Base-by-base conservation (phyloP, 164 flowering plant genomes). In the Vitis cinerea region DNA sequence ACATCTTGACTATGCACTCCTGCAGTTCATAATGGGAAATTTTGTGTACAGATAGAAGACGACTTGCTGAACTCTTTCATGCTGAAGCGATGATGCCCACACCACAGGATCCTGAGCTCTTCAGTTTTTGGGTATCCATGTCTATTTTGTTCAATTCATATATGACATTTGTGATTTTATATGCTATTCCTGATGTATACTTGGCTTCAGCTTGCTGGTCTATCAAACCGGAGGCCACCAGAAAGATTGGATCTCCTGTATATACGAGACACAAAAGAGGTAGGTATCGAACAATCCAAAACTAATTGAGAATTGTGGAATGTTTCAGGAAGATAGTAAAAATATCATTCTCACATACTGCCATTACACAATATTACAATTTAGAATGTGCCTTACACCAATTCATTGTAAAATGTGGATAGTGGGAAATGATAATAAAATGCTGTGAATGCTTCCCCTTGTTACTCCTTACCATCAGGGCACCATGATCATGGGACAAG, bases 61-160 rank as follows among this genome's bases (percentile, higher is more conserved):
- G 89, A 66, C 88, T 79, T 47, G 75, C 78, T 15, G 87, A 77
- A 68, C 85, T 85, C 17, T 81, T 78, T 19, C 83, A 81, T 74
- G 81, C 80, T n/a, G 98, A 95, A 77, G 78, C 74, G 10, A 74
- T 86, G 83, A 87, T 90, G 89, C 98, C 98, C 4, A 62, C 85
- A 37, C 73, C 81, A 50, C 82, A 72, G 63, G 93, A 95, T 81
- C 97, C 98, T 16, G 97, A 95, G 78, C 86, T 84, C 66, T 90
- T 93, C 80, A 95, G 99, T 79, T 95, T 91, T 75, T 93, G 99
- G 99, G 99, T 95, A 91, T 66, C 37, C 62, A 70, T 75, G 55
- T 58, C 10, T 37, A 11, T 7, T 31, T 54, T 37, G 16, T 13
- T 55, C 44, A n/a, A 50, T 50, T 51, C 27, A 9, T 16, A 56